These are phyloP conservation scores for Agaricales sp. DNA, from an alignment of 1,284 basidiomycete species.

Conservation along the genomic window DNA sequence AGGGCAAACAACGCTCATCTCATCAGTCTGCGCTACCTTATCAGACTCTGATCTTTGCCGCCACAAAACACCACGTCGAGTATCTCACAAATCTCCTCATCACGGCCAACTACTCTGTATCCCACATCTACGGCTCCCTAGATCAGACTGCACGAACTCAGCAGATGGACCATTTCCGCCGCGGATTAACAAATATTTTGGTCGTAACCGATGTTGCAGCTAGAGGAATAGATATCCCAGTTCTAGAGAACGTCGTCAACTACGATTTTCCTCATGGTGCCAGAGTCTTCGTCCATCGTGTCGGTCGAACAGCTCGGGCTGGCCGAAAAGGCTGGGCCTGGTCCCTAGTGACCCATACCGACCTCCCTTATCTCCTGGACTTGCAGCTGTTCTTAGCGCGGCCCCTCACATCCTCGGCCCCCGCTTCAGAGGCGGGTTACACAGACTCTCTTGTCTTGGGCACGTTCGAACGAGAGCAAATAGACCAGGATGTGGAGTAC, in stretches of 20 bases:
- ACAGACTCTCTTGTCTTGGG: slow-evolving; percentile 72
- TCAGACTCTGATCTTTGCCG: slow-evolving; percentile 92
- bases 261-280: slow-evolving; percentile 96
- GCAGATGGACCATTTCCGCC: slow-evolving; percentile 90
- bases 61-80: slow-evolving; percentile 99
- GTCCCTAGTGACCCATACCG: slow-evolving; percentile 81
- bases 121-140: slow-evolving; percentile 93
- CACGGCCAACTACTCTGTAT: slow-evolving; percentile 87
- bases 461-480: slow-evolving; percentile 67
- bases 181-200: slow-evolving; percentile 72
- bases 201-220: slow-evolving; percentile 99
- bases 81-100: slow-evolving; percentile 78
- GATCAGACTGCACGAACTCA: slow-evolving; percentile 89
- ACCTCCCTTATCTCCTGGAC: slow-evolving; percentile 88
- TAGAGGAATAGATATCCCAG: slow-evolving; percentile 91
- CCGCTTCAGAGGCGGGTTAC: slow-evolving; percentile 45
- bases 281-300: slow-evolving; percentile 92
- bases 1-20: slow-evolving; percentile 38
- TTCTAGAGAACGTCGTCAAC: slow-evolving; percentile 94
- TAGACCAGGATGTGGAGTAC: slow-evolving; percentile 85
- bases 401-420: slow-evolving; percentile 52
- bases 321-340: slow-evolving; percentile 94
- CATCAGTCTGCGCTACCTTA: slow-evolving; percentile 59
- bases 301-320: slow-evolving; percentile 93
- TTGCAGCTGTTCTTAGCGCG: slow-evolving; percentile 91